Conservation (phyloP, 129 eudicot species). For the Sambucus nigra region DNA sequence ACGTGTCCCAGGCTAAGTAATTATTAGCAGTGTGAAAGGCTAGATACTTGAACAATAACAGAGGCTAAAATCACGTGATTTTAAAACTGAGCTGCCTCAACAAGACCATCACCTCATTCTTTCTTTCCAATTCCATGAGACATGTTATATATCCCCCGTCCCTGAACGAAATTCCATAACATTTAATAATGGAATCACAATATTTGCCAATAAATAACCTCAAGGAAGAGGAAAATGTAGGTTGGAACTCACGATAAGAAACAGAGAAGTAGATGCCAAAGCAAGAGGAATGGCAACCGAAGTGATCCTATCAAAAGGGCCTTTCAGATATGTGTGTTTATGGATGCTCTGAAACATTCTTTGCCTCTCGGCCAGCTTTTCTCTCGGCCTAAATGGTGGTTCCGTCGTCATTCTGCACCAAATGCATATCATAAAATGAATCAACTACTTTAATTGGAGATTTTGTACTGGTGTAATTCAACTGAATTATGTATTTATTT, state of each 20-base stretch:
- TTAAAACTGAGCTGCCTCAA: not conserved
- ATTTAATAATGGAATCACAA: not conserved
- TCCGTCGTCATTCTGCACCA: conserved; percentile 61
- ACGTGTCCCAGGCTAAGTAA: too few species aligned
- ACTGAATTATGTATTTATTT: too few species aligned
- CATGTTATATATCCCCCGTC: conserved; percentile 73
- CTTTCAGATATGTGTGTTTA: conserved; percentile 68
- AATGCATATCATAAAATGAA: too few species aligned
- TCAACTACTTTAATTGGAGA: too few species aligned
- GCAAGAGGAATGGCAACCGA: conserved; percentile 85
- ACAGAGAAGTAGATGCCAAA: conserved; percentile 44
- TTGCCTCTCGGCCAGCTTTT: conserved; percentile 66
- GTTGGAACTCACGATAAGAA: conserved; percentile 68
- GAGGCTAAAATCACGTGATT: conserved; percentile 15
- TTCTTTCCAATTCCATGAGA: conserved; percentile 91
- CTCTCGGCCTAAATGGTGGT: conserved; percentile 75
- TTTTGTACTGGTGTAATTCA: too few species aligned
- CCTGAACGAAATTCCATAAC: conserved; percentile 28
- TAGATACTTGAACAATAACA: conserved; percentile 13
- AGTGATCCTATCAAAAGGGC: conserved; percentile 59
- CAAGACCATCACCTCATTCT: conserved; percentile 22
- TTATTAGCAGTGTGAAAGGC: too few species aligned
- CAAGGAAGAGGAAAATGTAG: conserved; percentile 5
- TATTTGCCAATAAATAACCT: not conserved
- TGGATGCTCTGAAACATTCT: conserved; percentile 61